A percentile compares a stretch with the other conserved stretches of the same genome.
These are phyloP conservation scores for Pythium dissimile DNA, from an alignment of 352 stramenopile genomes.

Conservation along the genomic window DNA sequence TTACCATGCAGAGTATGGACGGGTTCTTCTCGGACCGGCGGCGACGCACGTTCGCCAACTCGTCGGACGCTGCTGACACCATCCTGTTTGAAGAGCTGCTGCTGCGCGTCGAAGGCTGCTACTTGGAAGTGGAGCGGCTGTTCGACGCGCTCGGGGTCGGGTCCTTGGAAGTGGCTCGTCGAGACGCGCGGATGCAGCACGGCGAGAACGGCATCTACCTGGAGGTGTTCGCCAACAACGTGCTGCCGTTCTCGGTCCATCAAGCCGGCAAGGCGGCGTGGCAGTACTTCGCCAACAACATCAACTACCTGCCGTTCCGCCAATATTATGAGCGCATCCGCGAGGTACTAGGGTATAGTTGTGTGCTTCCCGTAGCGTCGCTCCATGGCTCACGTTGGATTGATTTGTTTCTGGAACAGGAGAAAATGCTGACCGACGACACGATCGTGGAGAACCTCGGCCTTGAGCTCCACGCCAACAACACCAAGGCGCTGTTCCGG, in stretches of 20 bases:
- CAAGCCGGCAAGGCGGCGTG: conserved; percentile 17
- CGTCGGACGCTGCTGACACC: background rate
- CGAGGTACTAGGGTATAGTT: conserved; percentile 12
- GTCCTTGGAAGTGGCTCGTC: conserved; percentile 15
- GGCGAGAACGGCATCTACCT: conserved; percentile 24
- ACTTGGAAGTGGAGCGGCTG: conserved; percentile 19
- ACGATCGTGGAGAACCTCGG: conserved; percentile 61
- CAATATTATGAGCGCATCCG: conserved; percentile 22
- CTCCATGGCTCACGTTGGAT: background rate
- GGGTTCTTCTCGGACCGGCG: conserved; percentile 3
- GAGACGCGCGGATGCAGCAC: conserved; percentile 20
- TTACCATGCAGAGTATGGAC: conserved; percentile 7
- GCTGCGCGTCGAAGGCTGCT: conserved; percentile 23
- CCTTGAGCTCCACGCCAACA: conserved; percentile 46
- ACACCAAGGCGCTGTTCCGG: conserved; percentile 40
- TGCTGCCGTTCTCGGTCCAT: conserved; percentile 23
- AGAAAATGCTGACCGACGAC: conserved; percentile 33
- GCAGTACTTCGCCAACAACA: conserved; percentile 24
- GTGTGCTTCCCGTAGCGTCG: background rate
- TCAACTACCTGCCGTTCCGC: conserved; percentile 23
- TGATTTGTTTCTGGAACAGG: background rate
- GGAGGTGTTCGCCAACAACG: conserved; percentile 25
- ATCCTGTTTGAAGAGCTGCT: conserved; percentile 24
- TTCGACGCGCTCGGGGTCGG: conserved; percentile 18
- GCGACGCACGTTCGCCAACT: conserved; percentile 2